A percentile compares a stretch with the other conserved stretches of the same genome.
Evolutionary conservation across 371 early-diverging fungal genomes (phyloP).

Genomic region (Mucor circinelloides): DNA sequence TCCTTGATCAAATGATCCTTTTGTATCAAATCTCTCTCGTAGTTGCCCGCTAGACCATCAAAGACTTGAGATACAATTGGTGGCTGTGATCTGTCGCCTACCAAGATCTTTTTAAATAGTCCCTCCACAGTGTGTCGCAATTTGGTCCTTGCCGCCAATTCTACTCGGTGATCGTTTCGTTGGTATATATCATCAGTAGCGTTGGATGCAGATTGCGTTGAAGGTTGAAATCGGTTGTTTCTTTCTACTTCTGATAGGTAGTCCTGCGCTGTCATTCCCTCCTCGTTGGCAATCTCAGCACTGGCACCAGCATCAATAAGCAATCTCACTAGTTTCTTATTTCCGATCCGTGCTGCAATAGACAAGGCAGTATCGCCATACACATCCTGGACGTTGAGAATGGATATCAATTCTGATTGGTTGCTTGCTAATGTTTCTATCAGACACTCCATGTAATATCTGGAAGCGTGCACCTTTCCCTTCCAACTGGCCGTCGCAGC

Average conservation of each 20-base stretch:
- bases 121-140: conserved; percentile 21
- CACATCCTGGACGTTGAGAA: conserved; percentile 79
- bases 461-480: conserved; percentile 70
- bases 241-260: conserved; percentile 50
- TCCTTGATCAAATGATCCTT: conserved; percentile 37
- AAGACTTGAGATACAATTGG: conserved; percentile 29
- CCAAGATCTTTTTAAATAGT: conserved; percentile 18
- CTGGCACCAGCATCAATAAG: conserved; percentile 86
- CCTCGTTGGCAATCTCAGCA: conserved; percentile 71
- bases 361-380: conserved; percentile 92
- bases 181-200: background rate
- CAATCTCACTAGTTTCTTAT: conserved; percentile 70
- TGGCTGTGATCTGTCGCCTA: conserved; percentile 13
- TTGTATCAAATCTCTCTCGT: conserved; percentile 36
- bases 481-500: conserved; percentile 71
- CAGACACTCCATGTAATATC: conserved; percentile 86
- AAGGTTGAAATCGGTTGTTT: conserved; percentile 10
- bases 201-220: conserved; percentile 13
- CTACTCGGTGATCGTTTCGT: conserved; percentile 21
- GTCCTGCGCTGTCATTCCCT: conserved; percentile 72
- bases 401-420: conserved; percentile 57
- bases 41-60: conserved; percentile 33
- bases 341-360: conserved; percentile 83
- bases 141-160: conserved; percentile 24
- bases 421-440: conserved; percentile 54